These are phyloP conservation scores for Xanthoconium purpureum DNA, from an alignment of 768 basidiomycete genomes.

Conservation along the genomic window DNA sequence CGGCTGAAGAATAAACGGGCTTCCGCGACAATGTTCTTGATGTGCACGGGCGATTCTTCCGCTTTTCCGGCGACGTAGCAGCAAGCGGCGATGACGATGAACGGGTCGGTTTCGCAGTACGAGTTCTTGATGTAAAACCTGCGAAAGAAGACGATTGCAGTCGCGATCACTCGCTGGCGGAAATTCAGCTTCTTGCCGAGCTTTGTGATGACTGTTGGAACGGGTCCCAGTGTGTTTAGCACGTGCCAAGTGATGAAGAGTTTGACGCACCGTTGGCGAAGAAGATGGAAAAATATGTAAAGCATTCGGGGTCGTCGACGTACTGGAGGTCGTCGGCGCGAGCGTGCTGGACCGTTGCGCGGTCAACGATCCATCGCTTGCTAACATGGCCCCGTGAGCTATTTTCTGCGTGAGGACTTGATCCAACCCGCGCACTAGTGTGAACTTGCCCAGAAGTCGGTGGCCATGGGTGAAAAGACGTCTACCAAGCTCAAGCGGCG, in stretches of 20 bases:
- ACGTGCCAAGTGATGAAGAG: not conserved
- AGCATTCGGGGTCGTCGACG: constrained; percentile 69
- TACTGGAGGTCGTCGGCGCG: constrained; percentile 75
- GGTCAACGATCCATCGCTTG: constrained; percentile 90
- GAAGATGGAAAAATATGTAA: constrained; percentile 83
- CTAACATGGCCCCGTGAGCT: constrained; percentile 40
- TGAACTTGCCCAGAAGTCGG: constrained; percentile 90
- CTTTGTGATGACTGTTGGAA: constrained; percentile 68
- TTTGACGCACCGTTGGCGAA: constrained; percentile 70
- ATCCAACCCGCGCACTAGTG: constrained; percentile 60
- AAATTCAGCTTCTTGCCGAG: constrained; percentile 80
- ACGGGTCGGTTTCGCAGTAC: constrained; percentile 95
- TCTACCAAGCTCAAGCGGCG: not conserved
- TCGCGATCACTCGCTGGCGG: constrained; percentile 89
- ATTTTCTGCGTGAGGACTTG: constrained; percentile 5
- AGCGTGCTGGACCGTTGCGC: constrained; percentile 70
- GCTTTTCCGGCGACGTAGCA: constrained; percentile 96
- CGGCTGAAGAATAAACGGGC: constrained; percentile 74
- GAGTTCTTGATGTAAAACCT: constrained; percentile 96
- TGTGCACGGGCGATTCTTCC: constrained; percentile 92
- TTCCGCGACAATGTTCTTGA: constrained; percentile 88
- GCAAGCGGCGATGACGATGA: constrained; percentile 88
- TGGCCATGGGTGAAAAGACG: constrained; percentile 55
- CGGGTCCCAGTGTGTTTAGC: not conserved
- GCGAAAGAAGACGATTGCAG: constrained; percentile 91